A percentile compares a stretch with the other conserved stretches of the same genome.
Conservation (phyloP, 2,329 filamentous ascomycete genomes). For the Cercospora janseana region DNA sequence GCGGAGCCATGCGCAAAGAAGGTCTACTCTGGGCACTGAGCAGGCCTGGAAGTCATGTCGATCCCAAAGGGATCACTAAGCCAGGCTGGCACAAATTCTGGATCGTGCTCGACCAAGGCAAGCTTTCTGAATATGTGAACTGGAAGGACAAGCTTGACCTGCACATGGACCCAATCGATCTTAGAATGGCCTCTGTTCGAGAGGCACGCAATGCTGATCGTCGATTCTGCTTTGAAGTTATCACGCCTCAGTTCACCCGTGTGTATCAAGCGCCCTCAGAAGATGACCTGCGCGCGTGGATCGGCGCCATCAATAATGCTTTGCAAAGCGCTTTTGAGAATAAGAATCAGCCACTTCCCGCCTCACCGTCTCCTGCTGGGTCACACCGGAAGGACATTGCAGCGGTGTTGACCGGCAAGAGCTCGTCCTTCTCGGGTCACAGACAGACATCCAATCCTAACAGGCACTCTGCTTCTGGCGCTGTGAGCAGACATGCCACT, state of each 20-base stretch:
- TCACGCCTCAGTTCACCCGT: conserved; percentile 91
- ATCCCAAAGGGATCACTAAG: conserved; percentile 92
- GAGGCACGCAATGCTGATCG: conserved; percentile 93
- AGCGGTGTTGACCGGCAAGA: conserved; percentile 89
- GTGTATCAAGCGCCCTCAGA: conserved; percentile 98
- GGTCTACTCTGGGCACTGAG: conserved; percentile 93
- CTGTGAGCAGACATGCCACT: conserved; percentile 80
- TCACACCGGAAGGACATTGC: conserved; percentile 81
- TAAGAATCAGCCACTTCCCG: conserved; percentile 48
- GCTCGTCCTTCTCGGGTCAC: conserved; percentile 65
- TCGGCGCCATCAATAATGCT: conserved; percentile 92
- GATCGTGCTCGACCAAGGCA: conserved; percentile 96
- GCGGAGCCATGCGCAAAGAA: conserved; percentile 76
- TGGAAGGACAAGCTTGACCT: conserved; percentile 97
- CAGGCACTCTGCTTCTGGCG: conserved; percentile 45
- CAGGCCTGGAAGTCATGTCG: conserved; percentile 87
- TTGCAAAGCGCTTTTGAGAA: conserved; percentile 93
- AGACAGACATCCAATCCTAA: conserved; percentile 47
- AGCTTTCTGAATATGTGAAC: conserved; percentile 96
- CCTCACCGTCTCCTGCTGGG: conserved; percentile 47
- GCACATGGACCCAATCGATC: conserved; percentile 96
- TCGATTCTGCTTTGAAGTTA: conserved; percentile 96
- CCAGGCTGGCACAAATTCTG: conserved; percentile 99
- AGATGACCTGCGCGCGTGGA: conserved; percentile 98
- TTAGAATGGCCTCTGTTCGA: conserved; percentile 93